These are phyloP conservation scores for Solanum commersonii DNA, from an alignment of 257 asterid genomes.

Conservation along the genomic window DNA sequence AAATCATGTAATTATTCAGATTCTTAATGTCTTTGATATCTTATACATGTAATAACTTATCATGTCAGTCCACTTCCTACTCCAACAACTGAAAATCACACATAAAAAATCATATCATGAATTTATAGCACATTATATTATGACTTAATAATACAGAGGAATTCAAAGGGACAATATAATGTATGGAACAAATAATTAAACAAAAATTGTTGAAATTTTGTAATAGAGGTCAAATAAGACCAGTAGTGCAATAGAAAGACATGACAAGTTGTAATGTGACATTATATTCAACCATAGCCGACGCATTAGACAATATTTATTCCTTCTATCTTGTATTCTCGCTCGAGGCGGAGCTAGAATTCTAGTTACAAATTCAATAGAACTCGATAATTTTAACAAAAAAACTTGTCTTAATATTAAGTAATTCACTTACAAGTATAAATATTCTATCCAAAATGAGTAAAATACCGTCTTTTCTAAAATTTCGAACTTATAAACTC, in stretches of 20 bases:
- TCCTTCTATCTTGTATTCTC: not conserved
- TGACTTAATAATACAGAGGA: not conserved
- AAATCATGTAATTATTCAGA: not conserved
- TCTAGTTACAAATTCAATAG: too few species aligned
- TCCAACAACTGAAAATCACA: not conserved
- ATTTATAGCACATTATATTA: not conserved
- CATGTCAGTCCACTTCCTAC: not conserved
- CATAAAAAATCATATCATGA: not conserved
- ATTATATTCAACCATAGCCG: not conserved
- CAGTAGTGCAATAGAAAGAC: not conserved
- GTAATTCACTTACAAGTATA: not conserved
- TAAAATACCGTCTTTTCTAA: too few species aligned
- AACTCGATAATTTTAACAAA: rapidly evolving
- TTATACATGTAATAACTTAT: not conserved
- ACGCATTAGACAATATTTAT: not conserved
- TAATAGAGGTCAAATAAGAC: not conserved
- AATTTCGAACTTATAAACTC: too few species aligned
- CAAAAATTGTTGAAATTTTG: not conserved
- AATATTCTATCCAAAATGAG: too few species aligned
- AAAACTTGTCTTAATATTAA: too few species aligned
- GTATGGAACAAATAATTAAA: not conserved
- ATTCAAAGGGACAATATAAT: not conserved
- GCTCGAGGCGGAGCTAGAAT: too few species aligned
- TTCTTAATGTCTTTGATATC: not conserved
- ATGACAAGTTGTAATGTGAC: not conserved